Conservation (phyloP, 2,329 filamentous ascomycete species). For the Plenodomus lindquistii region DNA sequence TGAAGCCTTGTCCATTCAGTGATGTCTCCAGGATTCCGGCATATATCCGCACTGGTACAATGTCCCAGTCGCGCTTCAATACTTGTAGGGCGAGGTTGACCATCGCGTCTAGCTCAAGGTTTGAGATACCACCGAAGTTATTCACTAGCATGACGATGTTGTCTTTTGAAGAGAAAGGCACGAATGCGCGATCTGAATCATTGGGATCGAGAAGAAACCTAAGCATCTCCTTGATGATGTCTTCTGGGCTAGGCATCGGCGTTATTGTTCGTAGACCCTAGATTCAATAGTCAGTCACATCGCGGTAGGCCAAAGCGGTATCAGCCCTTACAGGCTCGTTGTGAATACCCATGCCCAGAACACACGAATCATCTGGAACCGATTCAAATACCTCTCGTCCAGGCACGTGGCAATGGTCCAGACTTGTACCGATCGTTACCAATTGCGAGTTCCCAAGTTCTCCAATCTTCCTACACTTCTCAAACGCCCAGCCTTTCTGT, state of each 20-base stretch:
- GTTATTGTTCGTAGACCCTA: constrained; percentile 51
- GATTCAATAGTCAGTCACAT: neutral
- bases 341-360: constrained; percentile 56
- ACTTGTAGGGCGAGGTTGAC: constrained; percentile 48
- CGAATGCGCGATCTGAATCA: constrained; percentile 55
- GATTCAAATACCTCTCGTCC: constrained; percentile 56
- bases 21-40: constrained; percentile 57
- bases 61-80: constrained; percentile 53
- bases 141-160: constrained; percentile 54
- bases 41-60: constrained; percentile 54
- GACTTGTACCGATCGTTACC: constrained; percentile 55
- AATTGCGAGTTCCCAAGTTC: constrained; percentile 50
- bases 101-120: constrained; percentile 54
- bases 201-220: constrained; percentile 53
- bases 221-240: constrained; percentile 54
- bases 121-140: constrained; percentile 55
- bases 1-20: constrained; percentile 61
- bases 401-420: constrained; percentile 59
- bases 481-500: constrained; percentile 50
- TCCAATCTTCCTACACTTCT: constrained; percentile 51
- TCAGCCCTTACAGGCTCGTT: constrained; percentile 51
- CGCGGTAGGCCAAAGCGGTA: neutral
- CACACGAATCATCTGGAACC: constrained; percentile 45
- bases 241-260: constrained; percentile 54
- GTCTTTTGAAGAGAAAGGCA: constrained; percentile 51